Base-by-base conservation (phyloP, 2,329 filamentous ascomycete genomes). In the Venturia asperata region DNA sequence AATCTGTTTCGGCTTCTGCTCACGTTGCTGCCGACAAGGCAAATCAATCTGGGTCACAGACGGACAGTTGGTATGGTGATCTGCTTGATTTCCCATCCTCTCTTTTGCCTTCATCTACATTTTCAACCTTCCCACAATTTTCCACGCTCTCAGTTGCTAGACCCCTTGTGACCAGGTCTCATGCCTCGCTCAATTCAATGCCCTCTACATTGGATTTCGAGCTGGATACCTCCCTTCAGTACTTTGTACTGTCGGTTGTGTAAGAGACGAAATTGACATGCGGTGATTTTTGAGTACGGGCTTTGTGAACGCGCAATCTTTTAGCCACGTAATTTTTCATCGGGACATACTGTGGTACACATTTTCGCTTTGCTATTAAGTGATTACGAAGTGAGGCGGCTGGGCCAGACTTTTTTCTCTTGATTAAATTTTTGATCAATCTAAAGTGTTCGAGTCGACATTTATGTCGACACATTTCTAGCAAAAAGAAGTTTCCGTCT, bases 211-310 rank as follows among this genome's bases (percentile, higher is more conserved):
- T n/a, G 37, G 49, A 60, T 52, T 64, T 64, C 49, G 63, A 64
- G 63, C 63, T 64, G 63, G 63, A 64, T 64, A 39, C 63, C 47
- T 43, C 5, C 30, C 43, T 58, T n/a, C 52, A 30, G 52, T 58
- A 58, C 52, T 58, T n/a, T 58, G 52, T 58, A 37, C 11, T 58
- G 52, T 58, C 43, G 52, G 24, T 63, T 52, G 45, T 64, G 63
- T 64, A 64, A 24, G 63, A 64, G 63, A 64, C 63, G 39, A 64
- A 49, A 64, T 41, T 60, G 24, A 64, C n/a, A 64, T 24, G 21
- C 63, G 63, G 42, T 45, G 63, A 64, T 64, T 49, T 64, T 64
- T 64, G 63, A 64, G 63, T 64, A 64, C 63, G 63, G 27, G 52
- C 52, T 58, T 58, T 58, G 37, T 37, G 52, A 58, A n/a, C 52